phyloP scores from a whole-genome alignment of 805 yeast genomes.

The Peterozyma toletana region DNA sequence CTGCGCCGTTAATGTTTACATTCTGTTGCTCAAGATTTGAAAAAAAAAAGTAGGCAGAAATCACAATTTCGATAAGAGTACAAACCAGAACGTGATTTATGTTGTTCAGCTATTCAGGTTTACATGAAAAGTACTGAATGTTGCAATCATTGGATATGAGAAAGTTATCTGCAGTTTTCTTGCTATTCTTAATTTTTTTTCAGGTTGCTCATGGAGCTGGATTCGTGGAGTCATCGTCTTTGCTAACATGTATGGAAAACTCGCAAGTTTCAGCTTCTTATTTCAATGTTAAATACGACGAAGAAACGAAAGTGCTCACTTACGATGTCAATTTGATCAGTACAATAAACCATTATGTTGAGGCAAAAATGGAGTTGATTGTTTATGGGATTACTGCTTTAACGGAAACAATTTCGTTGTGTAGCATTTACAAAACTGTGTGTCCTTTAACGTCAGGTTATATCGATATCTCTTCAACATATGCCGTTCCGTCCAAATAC shows the following conservation, averaged over 20 bases:
- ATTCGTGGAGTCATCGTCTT: conserved; percentile 40
- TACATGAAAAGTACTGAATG: too few species aligned
- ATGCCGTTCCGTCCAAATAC: conserved; percentile 33
- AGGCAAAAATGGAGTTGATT: conserved; percentile 57
- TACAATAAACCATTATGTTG: conserved; percentile 64
- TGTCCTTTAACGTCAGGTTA: conserved; percentile 91
- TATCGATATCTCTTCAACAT: conserved; percentile 56
- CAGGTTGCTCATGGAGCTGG: conserved; percentile 16
- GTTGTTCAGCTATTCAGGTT: too few species aligned
- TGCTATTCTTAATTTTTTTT: neutral
- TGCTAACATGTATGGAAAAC: conserved; percentile 86
- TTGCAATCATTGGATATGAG: too few species aligned
- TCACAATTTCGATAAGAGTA: too few species aligned
- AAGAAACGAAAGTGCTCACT: conserved; percentile 51
- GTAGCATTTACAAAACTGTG: conserved; percentile 49
- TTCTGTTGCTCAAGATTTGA: too few species aligned
- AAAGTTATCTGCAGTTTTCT: too few species aligned
- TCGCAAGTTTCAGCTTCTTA: conserved; percentile 81
- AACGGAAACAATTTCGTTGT: conserved; percentile 49
- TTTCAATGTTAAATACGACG: conserved; percentile 71
- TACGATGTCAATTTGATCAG: conserved; percentile 75
- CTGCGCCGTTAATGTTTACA: too few species aligned
- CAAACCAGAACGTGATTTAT: too few species aligned
- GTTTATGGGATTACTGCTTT: conserved; percentile 76
- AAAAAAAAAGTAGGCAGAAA: too few species aligned